These are phyloP conservation scores for Eimeria maxima DNA, from an alignment of 169 alveolate species.

Conservation along the genomic window DNA sequence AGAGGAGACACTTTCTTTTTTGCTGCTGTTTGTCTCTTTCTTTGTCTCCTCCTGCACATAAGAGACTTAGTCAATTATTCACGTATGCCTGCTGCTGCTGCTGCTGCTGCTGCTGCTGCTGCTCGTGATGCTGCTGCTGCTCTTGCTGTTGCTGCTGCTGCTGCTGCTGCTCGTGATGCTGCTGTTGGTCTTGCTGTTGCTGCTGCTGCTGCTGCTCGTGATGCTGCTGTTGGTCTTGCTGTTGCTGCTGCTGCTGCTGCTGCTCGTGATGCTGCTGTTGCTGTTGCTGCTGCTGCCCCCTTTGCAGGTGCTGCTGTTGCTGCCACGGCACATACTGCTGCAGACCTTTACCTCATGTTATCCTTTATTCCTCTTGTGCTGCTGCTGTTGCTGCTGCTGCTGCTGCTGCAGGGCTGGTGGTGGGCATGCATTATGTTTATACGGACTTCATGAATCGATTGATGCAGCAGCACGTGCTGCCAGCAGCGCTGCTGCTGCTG, in stretches of 20 bases:
- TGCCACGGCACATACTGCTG: not conserved
- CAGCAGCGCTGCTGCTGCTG: too few species aligned
- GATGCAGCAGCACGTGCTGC: not conserved
- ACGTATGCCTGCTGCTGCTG: not conserved
- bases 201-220: too few species aligned
- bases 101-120: slow-evolving; percentile 11
- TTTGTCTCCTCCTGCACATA: not conserved
- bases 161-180: too few species aligned
- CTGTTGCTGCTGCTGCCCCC: too few species aligned
- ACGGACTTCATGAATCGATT: not conserved
- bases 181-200: too few species aligned
- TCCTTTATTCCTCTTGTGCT: not conserved
- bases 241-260: too few species aligned
- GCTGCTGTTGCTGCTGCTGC: slow-evolving; percentile 4
- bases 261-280: too few species aligned
- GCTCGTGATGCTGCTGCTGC: not conserved
- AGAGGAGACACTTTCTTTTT: not conserved
- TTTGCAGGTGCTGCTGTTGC: not conserved
- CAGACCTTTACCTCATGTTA: not conserved
- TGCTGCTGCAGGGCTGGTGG: slow-evolving; percentile 32
- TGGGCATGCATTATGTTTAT: not conserved
- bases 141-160: not conserved
- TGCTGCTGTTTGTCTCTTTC: not conserved
- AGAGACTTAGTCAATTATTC: too few species aligned
- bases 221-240: too few species aligned